Evolutionary conservation across 208 protist species (phyloP).

Genomic region (Trypanosoma boissoni): DNA sequence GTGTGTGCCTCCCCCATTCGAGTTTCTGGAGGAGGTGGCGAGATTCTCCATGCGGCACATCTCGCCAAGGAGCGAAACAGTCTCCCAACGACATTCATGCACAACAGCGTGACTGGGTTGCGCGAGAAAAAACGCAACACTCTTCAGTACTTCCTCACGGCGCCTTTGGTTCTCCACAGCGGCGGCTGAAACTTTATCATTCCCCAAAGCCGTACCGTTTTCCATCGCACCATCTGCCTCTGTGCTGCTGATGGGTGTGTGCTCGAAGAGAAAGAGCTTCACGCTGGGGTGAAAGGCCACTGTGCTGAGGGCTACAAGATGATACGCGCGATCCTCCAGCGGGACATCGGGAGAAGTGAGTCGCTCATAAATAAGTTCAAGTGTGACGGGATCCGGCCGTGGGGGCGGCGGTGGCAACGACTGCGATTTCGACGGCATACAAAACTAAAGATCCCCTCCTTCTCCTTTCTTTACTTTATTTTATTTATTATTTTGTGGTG

Average conservation of each 20-base stretch:
- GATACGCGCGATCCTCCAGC: conserved; percentile 62
- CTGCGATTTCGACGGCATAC: conserved; percentile 5
- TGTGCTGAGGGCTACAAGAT: conserved; percentile 74
- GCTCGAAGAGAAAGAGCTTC: conserved; percentile 80
- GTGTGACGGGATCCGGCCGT: conserved; percentile 74
- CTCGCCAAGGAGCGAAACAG: conserved; percentile 73
- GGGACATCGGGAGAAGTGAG: conserved; percentile 38
- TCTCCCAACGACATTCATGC: conserved; percentile 78
- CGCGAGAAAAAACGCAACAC: conserved; percentile 69
- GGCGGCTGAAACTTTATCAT: neutral
- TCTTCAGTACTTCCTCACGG: conserved; percentile 54
- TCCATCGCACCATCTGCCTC: neutral
- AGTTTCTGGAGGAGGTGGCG: conserved; percentile 17
- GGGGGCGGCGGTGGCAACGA: conserved; percentile 40
- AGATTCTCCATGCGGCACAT: conserved; percentile 66
- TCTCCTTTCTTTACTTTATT: neutral
- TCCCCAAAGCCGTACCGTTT: neutral
- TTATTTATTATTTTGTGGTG: conserved; percentile 18
- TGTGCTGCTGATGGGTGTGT: conserved; percentile 13
- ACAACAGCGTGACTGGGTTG: conserved; percentile 66
- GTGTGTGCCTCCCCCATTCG: conserved; percentile 8
- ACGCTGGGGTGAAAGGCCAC: conserved; percentile 79
- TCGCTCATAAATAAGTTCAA: conserved; percentile 72
- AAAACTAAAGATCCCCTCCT: neutral
- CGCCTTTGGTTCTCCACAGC: conserved; percentile 27